Base-by-base conservation (phyloP, 495 filamentous ascomycete species). In the Penicillium waksmanii region DNA sequence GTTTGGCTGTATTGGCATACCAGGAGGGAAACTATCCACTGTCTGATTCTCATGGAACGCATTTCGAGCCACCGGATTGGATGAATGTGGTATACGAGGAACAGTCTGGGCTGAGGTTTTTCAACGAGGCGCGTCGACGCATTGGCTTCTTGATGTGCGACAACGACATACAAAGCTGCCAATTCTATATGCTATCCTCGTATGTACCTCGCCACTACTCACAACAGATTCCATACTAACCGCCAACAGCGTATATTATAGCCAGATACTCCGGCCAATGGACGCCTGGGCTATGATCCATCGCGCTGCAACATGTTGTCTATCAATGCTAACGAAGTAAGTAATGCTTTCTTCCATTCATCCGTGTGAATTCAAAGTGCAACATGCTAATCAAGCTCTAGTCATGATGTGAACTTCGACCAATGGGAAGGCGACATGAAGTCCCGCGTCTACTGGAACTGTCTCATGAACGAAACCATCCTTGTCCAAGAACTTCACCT, bases 351-450 rank as follows among this genome's bases (percentile, higher is more conserved):
- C 8, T n/a, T 23, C 17, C n/a, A 46, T 48, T 15, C 9, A 63
- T 67, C 61, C 9, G 15, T 47, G 4, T 56, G n/a, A n/a, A 13
- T 35, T 3, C 47, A 17, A 6, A 17, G 12, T 38, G 15, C 2
- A 35, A 9, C 10, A 23, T 57, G 31, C 52, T 66, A 49, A 67
- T 60, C 51, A 12, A 57, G 19, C 19, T 23, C 35, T 51, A 79
- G 76, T 51, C 77, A 74, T 49, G 69, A 79, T 38, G 73, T 80
- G 27, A 76, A 71, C 47, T 80, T 77, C 46, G 70, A 80, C 46
- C 67, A 77, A 61, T 80, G 77, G 77, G 77, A 79, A 63, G 77
- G 77, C 33, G 77, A 80, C 57, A 80, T 80, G 77, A 80, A 80
- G 51, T 80, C 77, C 11, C 71, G 77, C 7, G 76, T 80, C 2